Conservation (phyloP, 2,329 filamentous ascomycete species). For the Onygenales sp. region DNA sequence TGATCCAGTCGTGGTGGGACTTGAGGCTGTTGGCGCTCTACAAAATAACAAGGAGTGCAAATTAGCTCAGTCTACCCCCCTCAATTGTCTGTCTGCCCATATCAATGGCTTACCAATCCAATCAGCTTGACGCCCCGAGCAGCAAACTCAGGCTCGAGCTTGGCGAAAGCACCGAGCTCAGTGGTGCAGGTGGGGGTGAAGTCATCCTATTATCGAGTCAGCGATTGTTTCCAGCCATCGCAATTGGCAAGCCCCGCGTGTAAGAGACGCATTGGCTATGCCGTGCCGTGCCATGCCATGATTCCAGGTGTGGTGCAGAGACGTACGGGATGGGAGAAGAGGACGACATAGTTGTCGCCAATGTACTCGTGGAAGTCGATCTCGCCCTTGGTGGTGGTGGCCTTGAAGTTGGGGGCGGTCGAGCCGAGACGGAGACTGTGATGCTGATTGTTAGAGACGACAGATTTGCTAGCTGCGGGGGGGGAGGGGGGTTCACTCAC, state of each 20-base stretch:
- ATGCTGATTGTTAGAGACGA: too few species aligned
- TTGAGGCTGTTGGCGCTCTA: constrained; percentile 69
- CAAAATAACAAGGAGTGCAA: not conserved
- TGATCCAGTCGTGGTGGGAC: constrained; percentile 81
- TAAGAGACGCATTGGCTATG: not conserved
- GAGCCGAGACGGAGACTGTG: constrained; percentile 54
- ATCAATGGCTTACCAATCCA: constrained; percentile 47
- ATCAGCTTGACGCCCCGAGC: constrained; percentile 86
- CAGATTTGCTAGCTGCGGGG: too few species aligned
- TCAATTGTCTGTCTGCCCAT: not conserved
- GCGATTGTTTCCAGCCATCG: too few species aligned
- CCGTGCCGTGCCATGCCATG: not conserved
- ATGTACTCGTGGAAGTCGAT: constrained; percentile 67
- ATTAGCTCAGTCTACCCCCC: not conserved
- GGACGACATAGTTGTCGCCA: constrained; percentile 58
- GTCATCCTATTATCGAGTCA: constrained; percentile 41
- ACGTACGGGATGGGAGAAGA: constrained; percentile 59
- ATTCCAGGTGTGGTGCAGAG: not conserved
- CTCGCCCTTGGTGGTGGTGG: constrained; percentile 55
- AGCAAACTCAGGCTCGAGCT: constrained; percentile 77
- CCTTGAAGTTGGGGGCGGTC: constrained; percentile 59
- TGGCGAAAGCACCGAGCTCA: constrained; percentile 86
- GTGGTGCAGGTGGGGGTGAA: constrained; percentile 95
- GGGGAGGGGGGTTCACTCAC: constrained; percentile 21
- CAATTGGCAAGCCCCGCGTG: not conserved